These are phyloP conservation scores for Pyrus hybrid DNA, from an alignment of 331 rosid genomes.

Conservation along the genomic window DNA sequence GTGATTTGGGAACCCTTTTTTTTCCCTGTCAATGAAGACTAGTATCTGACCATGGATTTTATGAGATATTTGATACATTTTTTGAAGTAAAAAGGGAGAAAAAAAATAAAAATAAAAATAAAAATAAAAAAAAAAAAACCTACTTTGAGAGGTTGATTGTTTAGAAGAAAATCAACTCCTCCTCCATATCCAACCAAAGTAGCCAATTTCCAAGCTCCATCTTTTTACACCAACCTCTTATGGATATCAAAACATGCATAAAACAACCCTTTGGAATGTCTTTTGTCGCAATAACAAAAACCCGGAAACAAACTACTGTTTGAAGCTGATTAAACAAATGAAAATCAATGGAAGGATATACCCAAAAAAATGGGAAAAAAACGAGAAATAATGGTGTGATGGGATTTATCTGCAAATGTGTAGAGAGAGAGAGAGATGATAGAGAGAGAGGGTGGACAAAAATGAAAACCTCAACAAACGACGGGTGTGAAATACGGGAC, in stretches of 20 bases:
- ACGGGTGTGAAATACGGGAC: slow-evolving; percentile 17
- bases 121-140: neutral
- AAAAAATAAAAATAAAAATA: too few species aligned
- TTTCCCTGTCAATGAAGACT: slow-evolving; percentile 23
- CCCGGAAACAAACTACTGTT: slow-evolving; percentile 3
- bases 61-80: neutral
- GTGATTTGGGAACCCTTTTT: slow-evolving; percentile 25
- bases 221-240: slow-evolving; percentile 7
- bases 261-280: neutral
- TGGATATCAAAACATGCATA: slow-evolving; percentile 10
- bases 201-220: slow-evolving; percentile 20
- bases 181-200: slow-evolving; percentile 5
- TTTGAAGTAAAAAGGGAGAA: neutral
- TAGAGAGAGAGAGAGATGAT: neutral
- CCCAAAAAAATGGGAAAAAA: neutral
- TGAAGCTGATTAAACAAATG: neutral
- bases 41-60: slow-evolving; percentile 19
- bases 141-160: slow-evolving; percentile 21
- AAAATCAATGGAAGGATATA: neutral
- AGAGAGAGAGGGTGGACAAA: neutral
- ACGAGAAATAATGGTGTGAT: neutral
- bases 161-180: neutral
- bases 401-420: slow-evolving; percentile 18
- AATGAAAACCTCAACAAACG: slow-evolving; percentile 15
- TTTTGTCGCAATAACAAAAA: neutral